phyloP scores from a whole-genome alignment of 768 basidiomycete genomes.

The Sporobolomyces phaffii region DNA sequence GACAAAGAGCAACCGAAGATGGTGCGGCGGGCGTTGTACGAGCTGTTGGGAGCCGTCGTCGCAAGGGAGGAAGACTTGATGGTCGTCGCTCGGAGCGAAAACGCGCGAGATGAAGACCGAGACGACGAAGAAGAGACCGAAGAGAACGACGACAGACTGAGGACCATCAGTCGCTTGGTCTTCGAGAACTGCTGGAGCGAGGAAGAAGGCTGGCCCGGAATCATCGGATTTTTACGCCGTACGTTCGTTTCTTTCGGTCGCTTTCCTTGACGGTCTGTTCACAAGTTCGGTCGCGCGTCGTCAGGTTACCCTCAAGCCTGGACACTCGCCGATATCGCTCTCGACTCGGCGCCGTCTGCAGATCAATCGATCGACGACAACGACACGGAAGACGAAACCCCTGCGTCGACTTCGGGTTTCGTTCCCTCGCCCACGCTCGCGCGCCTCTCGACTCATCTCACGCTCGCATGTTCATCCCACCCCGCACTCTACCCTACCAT shows the following conservation, averaged over 20 bases:
- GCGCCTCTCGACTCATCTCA: conserved; percentile 68
- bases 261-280: neutral
- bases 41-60: conserved; percentile 23
- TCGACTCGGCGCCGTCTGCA: conserved; percentile 37
- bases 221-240: conserved; percentile 31
- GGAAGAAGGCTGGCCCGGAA: conserved; percentile 32
- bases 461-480: conserved; percentile 69
- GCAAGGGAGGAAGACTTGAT: conserved; percentile 22
- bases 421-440: conserved; percentile 43
- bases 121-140: conserved; percentile 1
- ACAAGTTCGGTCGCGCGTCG: neutral
- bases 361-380: conserved; percentile 43
- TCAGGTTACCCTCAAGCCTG: conserved; percentile 32
- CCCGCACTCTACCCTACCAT: conserved; percentile 74
- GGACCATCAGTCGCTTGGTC: conserved; percentile 10
- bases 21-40: conserved; percentile 28
- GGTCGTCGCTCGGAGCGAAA: neutral
- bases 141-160: neutral
- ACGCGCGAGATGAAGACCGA: neutral
- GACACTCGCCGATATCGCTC: conserved; percentile 19
- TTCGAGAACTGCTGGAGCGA: conserved; percentile 35
- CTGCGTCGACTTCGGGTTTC: neutral
- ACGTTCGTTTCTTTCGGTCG: neutral
- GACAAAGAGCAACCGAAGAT: conserved; percentile 19
- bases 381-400: conserved; percentile 45